A percentile compares a stretch with the other conserved stretches of the same genome.
Conservation (phyloP, 371 early-diverging fungal species). For the Lichtheimia ramosa region DNA sequence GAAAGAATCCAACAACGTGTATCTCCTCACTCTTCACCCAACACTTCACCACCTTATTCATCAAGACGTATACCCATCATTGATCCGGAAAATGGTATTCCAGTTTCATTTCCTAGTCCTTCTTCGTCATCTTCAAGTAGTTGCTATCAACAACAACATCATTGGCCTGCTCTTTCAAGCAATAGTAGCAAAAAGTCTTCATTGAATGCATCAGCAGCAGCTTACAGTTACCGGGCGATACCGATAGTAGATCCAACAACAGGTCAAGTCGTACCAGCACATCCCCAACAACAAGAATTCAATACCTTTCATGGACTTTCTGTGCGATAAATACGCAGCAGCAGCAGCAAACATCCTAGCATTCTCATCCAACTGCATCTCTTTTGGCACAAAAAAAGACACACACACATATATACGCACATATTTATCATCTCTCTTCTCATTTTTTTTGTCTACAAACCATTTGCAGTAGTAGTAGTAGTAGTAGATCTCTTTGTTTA, state of each 20-base stretch:
- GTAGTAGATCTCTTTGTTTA: too few species aligned
- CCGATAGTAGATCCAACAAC: conserved; percentile 16
- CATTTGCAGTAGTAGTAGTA: too few species aligned
- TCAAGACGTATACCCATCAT: conserved; percentile 45
- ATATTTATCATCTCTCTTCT: too few species aligned
- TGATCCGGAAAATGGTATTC: conserved; percentile 41
- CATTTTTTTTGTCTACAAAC: too few species aligned
- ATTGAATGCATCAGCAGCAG: neutral
- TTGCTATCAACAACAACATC: too few species aligned
- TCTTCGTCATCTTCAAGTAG: conserved; percentile 4
- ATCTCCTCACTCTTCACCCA: conserved; percentile 45
- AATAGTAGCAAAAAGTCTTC: conserved; percentile 7
- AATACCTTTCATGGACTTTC: conserved; percentile 11
- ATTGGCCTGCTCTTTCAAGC: conserved; percentile 4
- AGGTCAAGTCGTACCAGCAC: conserved; percentile 7
- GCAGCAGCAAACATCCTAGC: too few species aligned
- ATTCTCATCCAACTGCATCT: too few species aligned
- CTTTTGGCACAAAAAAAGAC: too few species aligned
- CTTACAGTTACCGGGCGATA: conserved; percentile 7
- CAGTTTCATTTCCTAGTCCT: conserved; percentile 30
- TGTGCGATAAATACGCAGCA: conserved; percentile 10
- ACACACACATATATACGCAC: too few species aligned
- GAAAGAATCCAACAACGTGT: conserved; percentile 42
- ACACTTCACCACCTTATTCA: conserved; percentile 32
- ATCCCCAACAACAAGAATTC: neutral